Evolutionary conservation across 495 filamentous ascomycete genomes (phyloP), one percentile per base, ranked within the genome.

Genomic region (Symbiotaphrina buchneri): DNA sequence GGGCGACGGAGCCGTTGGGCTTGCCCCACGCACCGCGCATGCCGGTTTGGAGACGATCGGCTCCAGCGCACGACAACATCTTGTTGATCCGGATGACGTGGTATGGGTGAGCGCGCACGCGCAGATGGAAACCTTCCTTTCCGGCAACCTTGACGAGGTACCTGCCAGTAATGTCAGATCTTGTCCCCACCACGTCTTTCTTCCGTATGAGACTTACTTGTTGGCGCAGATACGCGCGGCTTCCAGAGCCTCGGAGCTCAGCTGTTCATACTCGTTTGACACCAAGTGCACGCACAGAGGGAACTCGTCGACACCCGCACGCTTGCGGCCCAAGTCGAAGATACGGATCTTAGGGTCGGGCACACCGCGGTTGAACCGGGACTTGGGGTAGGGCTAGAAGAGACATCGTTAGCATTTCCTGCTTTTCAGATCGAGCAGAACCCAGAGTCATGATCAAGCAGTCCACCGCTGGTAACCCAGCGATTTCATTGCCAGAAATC

Each of bases 61-160:
- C 87, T 61, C 87, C 87, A 47, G 87, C 87, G 56, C 87, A 95
- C 41, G 85, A 94, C 75, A 97, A 79, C 87, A 97, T 95, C 71
- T 97, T 97, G 79, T 97, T 97, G 81, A 97, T 97, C 59, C 87
- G 87, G 65, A 94, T 70, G 59, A 95, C 85, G 65, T 97, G 87
- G 82, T 78, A 93, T 39, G 87, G 87, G 70, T 95, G 87, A 47
- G 81, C 85, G 54, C 87, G 85, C 55, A 97, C 75, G 47, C 87
- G 84, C 47, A 97, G 63, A 60, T 97, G 87, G 82, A 97, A 97
- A 59, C 73, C 69, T 75, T 97, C 87, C 72, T 97, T 97, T 61
- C 87, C 87, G 53, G 76, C 74, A 47, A 66, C 59, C 71, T 95
- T 95, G 63, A 92, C 82, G 46, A 97, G 70, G 67, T 95, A 82